Evolutionary conservation across 2,329 filamentous ascomycete species (phyloP).

Genomic region (Saccharata proteae): DNA sequence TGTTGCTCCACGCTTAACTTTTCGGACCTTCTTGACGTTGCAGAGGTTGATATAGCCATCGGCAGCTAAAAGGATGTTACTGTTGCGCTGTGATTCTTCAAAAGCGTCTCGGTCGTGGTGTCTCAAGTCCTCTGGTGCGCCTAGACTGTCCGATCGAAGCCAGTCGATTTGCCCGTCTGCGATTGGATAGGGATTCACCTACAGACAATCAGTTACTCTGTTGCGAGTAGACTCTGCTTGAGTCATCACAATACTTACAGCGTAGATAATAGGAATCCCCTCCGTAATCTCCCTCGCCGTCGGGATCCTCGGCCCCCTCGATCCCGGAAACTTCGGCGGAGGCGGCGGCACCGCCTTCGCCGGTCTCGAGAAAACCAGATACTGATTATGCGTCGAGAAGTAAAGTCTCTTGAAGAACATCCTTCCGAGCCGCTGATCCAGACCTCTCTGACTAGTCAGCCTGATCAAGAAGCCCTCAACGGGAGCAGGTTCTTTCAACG

Average conservation of each 20-base stretch:
- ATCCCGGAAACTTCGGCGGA: constrained; percentile 40
- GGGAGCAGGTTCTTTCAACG: constrained; percentile 46
- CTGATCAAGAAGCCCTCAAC: constrained; percentile 55
- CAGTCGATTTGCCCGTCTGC: constrained; percentile 43
- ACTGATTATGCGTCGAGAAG: constrained; percentile 52
- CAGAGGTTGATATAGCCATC: constrained; percentile 54
- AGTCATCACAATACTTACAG: constrained; percentile 24
- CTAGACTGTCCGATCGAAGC: constrained; percentile 33
- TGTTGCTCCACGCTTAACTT: constrained; percentile 38
- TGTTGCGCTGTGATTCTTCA: constrained; percentile 46
- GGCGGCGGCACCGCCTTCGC: constrained; percentile 45
- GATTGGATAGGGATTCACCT: constrained; percentile 46
- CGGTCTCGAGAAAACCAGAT: constrained; percentile 49
- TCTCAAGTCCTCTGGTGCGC: constrained; percentile 33
- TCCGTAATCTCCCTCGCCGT: constrained; percentile 42
- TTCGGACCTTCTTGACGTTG: constrained; percentile 45
- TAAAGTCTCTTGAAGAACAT: constrained; percentile 55
- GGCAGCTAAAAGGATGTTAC: constrained; percentile 45
- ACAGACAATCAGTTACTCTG: background rate
- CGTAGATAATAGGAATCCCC: constrained; percentile 48
- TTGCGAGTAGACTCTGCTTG: background rate
- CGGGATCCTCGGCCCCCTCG: constrained; percentile 36
- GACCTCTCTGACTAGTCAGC: constrained; percentile 50
- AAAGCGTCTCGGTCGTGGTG: constrained; percentile 46
- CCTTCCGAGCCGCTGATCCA: constrained; percentile 44